Conservation (phyloP, 352 stramenopile species). For the Pythium aristosporum region DNA sequence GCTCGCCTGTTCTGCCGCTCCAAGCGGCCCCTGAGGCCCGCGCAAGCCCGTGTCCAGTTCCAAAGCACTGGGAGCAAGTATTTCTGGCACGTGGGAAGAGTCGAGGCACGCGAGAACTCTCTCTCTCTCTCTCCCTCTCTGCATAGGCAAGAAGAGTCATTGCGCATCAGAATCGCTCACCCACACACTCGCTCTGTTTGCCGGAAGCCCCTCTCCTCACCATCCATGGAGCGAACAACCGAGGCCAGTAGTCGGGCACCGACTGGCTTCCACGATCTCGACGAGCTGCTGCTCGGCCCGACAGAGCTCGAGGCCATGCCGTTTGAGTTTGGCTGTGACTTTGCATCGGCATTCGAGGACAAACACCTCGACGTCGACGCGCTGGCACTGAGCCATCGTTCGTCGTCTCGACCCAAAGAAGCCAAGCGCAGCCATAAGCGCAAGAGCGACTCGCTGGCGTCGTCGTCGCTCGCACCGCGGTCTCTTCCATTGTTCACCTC, state of each 20-base stretch:
- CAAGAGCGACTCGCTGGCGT: slow-evolving; percentile 22
- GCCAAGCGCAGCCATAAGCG: slow-evolving; percentile 28
- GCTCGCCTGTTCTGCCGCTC: too few species aligned
- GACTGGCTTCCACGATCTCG: slow-evolving; percentile 29
- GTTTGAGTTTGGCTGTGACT: slow-evolving; percentile 46
- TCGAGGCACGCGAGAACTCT: neutral
- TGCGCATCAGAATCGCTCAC: slow-evolving; percentile 24
- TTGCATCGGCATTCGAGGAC: slow-evolving; percentile 38
- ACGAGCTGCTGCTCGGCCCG: slow-evolving; percentile 36
- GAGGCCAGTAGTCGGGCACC: slow-evolving; percentile 2
- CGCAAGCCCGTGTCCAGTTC: too few species aligned
- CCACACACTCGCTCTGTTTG: slow-evolving; percentile 9
- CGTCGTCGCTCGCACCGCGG: neutral
- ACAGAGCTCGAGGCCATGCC: slow-evolving; percentile 34
- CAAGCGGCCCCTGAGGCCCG: too few species aligned
- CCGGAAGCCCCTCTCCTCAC: neutral
- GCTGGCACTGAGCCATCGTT: neutral
- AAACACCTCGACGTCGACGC: slow-evolving; percentile 26
- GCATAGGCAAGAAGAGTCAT: slow-evolving; percentile 5
- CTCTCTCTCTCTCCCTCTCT: neutral
- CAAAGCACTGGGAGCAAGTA: too few species aligned
- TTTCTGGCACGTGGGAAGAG: too few species aligned
- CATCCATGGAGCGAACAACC: neutral
- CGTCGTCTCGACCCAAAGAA: slow-evolving; percentile 5
- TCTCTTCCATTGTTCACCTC: neutral